Evolutionary conservation across 2,329 filamentous ascomycete genomes (phyloP), one percentile per base, ranked within the genome.

Genomic region (Mollisia scopiformis): DNA sequence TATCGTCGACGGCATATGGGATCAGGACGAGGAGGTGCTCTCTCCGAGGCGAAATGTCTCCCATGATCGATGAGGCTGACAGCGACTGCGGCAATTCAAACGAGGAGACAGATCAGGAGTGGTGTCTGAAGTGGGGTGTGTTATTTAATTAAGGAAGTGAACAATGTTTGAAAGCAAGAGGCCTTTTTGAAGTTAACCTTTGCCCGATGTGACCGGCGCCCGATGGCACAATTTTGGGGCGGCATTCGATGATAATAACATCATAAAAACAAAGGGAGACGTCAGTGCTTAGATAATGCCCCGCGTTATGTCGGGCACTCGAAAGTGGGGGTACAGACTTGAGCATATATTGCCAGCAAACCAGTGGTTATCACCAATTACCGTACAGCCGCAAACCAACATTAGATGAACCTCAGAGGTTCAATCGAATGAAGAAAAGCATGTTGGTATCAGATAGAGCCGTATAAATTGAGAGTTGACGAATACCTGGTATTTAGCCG

Each of bases 1-100:
- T 56, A 56, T 56, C 53, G 53, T 46, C 47, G 53, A 47, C 53
- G 4, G 53, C 53, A 11, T 31, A 56, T 56, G 53, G 53, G 23
- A 56, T 56, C 53, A 56, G 14, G 41, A 56, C 35, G 23, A 56
- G 53, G 37, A 56, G 27, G 37, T 56, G 53, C 53, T 56, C 53
- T 3, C 16, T 35, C 31, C 11, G 30, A 33, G 30, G 23, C 28
- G 46, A 49, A 23, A 49, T 27, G 46, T 49, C 46, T 25, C 46
- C 46, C 46, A 49, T 49, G 46, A 27, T 49, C n/a, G n/a, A n/a
- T 8, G 46, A 49, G 46, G 23, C 19, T 23, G 46, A 25, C 14
- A 49, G 19, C 28, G 19, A 49, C 28, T 49, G 19, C 46, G 28
- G 46, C 10, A 3, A 14, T 14, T 35, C 31, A 35, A 14, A 13